phyloP scores from a whole-genome alignment of 139 green algal species.

The Chlamydomonas sphaeroides region DNA sequence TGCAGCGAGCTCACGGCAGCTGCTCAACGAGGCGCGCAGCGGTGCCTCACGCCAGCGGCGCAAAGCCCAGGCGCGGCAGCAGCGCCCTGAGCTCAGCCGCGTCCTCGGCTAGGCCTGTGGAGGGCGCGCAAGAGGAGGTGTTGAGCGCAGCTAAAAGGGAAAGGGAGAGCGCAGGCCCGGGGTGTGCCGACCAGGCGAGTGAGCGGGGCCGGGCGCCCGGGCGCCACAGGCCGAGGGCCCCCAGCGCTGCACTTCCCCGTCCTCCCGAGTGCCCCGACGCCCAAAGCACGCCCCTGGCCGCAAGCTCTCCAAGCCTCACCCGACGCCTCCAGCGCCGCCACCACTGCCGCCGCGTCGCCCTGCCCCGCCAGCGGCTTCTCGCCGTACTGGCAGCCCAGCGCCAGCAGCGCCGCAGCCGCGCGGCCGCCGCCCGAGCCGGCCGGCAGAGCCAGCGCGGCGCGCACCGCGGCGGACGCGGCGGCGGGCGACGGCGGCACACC shows the following conservation, averaged over 20 bases:
- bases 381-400: constrained; percentile 11
- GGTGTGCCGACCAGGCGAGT: background rate
- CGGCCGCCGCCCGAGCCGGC: constrained; percentile 6
- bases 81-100: background rate
- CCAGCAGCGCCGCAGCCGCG: constrained; percentile 4
- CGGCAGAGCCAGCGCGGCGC: constrained; percentile 6
- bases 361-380: constrained; percentile 5
- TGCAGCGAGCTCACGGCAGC: no score
- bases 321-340: background rate
- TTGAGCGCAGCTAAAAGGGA: background rate
- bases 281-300: no score
- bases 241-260: background rate
- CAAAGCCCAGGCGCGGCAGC: constrained; percentile 22
- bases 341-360: constrained; percentile 2
- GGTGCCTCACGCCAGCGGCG: no score
- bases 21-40: no score
- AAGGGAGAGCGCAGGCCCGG: background rate
- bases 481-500: background rate
- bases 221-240: background rate
- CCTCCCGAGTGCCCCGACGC: background rate
- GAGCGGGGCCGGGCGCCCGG: no score
- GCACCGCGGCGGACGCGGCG: background rate
- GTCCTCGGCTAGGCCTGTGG: constrained; percentile 11
- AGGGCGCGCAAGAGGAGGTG: background rate
- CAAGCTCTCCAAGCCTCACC: background rate